Evolutionary conservation across 2,329 filamentous ascomycete species (phyloP), one percentile per base, ranked within the genome.

Genomic region (Sclerotinia spermophila): DNA sequence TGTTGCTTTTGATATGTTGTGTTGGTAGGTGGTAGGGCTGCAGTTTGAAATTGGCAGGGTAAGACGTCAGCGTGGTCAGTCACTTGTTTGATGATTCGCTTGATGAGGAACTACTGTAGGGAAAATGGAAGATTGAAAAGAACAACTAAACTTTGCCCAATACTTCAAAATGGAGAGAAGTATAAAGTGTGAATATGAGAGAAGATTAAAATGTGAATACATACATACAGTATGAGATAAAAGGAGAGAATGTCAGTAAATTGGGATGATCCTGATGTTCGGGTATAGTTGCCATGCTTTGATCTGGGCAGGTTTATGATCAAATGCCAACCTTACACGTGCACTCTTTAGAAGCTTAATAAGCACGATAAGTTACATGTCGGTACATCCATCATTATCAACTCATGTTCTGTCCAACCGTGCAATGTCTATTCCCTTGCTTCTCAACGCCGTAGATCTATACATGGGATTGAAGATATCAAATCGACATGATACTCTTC

Each of bases 1-100:
- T 60, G 30, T 33, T 33, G 48, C 48, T 67, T 56, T 56, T 59
- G 51, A 56, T 44, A 45, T 61, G 38, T 67, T 42, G 62, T 61
- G 21, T 67, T 59, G 68, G 61, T 67, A 67, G 61, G 53, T 59
- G 68, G 61, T 67, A 67, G 61, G 53, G 61, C 61, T 67, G 51
- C 60, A 70, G 61, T 35, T 42, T 40, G 42, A n/a, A 21, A 53
- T 33, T 33, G 40, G 44, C 33, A 56, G 56, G 44, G 58, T 56
- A 30, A 48, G 51, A 70, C 48, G 61, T 67, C n/a, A n/a, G n/a
- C n/a, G n/a, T n/a, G n/a, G n/a, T n/a, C n/a, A n/a, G n/a, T n/a
- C 53, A 67, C 61, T 70, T 67, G 11, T 30, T 56, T 53, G 42
- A 21, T n/a, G 33, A 40, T 48, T 62, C 44, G 33, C 67, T 56